A percentile compares a stretch with the other conserved stretches of the same genome.
Conservation (phyloP, 345 rosid species). For the Populus pruinosa region DNA sequence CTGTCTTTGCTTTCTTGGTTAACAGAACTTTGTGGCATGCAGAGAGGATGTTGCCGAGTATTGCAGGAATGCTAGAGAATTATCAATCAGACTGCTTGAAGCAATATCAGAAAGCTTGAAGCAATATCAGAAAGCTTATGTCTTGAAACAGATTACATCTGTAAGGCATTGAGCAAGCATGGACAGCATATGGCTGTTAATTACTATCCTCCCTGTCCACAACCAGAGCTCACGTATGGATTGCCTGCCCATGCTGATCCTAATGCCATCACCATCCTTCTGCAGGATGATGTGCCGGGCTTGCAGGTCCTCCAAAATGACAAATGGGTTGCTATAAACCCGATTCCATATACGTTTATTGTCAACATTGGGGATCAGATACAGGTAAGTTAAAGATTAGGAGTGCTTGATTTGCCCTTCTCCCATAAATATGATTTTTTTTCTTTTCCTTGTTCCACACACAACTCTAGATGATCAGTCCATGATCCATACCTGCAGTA, state of each 20-base stretch:
- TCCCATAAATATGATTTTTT: no score
- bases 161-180: constrained; percentile 36
- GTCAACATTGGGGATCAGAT: constrained; percentile 75
- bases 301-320: constrained; percentile 58
- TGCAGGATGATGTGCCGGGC: constrained; percentile 69
- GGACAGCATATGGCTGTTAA: constrained; percentile 88
- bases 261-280: constrained; percentile 60
- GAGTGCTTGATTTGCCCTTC: no score
- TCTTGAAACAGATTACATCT: constrained; percentile 41
- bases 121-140: constrained; percentile 78
- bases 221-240: constrained; percentile 71
- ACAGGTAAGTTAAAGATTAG: constrained; percentile 32
- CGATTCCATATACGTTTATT: constrained; percentile 53
- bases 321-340: constrained; percentile 64
- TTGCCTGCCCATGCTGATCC: constrained; percentile 74
- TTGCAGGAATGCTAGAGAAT: constrained; percentile 33
- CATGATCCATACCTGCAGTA: no score
- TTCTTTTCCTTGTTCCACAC: no score
- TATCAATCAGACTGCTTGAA: constrained; percentile 45
- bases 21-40: no score
- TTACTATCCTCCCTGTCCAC: constrained; percentile 77
- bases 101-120: constrained; percentile 78
- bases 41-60: background rate
- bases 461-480: no score
- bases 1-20: no score